Evolutionary conservation across 2,329 filamentous ascomycete species (phyloP), one percentile per base, ranked within the genome.

Genomic region (Ophiostoma montium): DNA sequence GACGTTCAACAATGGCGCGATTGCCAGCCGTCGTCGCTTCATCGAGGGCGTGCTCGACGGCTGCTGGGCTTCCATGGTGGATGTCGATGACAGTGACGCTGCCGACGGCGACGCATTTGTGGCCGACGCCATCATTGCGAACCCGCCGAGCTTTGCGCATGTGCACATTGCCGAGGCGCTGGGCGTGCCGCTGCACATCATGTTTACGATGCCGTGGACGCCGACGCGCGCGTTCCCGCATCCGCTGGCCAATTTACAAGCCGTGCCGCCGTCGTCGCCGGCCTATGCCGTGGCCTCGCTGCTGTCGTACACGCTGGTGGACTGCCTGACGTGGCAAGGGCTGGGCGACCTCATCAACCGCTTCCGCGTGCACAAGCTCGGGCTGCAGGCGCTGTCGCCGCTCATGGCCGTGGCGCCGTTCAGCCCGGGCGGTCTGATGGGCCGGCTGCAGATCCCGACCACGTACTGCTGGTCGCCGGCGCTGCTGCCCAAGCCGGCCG

Each of bases 291-390:
- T 31, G 30, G 46, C 23, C n/a, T 30, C 21, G 15, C 39, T 42
- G 38, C 43, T 9, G 32, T 82, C 87, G 55, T 90, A 88, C 59
- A 79, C 83, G 0, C 65, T 90, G 30, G 82, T 90, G 1, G 85
- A 90, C 60, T 80, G 86, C 75, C 85, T 89, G 71, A 83, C 86
- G 1, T 95, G 87, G 87, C 87, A 95, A 62, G 88, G 87, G 0
- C 70, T 90, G 0, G 85, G 85, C 2, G 84, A 89, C 60, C 65
- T 89, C 18, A 76, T 89, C 55, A 89, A 90, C 57, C 69, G 76
- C 21, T 87, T 89, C 56, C 72, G 85, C 41, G n/a, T 18, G 10
- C 44, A 45, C 13, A 38, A 46, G 19, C 39, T 55, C 5, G 50
- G 43, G 13, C 50, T 55, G 2, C 48, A 43, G 21, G 35, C 50